Percentiles rank a stretch among this genome's conserved stretches.
Conservation (phyloP, 2,329 filamentous ascomycete genomes). For the Chaetomium strumarium region DNA sequence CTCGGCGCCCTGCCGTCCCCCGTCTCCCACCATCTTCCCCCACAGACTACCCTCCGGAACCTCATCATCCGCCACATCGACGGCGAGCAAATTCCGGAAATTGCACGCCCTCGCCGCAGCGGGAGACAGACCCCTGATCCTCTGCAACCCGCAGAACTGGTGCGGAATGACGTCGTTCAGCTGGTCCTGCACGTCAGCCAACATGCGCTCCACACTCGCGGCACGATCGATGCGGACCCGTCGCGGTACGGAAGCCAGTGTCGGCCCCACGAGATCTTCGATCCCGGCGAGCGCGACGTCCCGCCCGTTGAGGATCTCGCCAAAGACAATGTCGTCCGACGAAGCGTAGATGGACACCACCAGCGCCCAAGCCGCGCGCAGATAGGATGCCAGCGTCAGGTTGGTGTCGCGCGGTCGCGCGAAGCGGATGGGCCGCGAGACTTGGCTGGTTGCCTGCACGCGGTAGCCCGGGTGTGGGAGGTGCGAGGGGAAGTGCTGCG, state of each 20-base stretch:
- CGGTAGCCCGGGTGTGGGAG: constrained; percentile 19
- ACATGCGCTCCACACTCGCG: constrained; percentile 5
- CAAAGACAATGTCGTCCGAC: constrained; percentile 22
- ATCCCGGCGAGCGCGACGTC: constrained; percentile 19
- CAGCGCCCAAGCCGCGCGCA: constrained; percentile 23
- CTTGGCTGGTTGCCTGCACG: constrained; percentile 18
- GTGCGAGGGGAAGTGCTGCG: constrained; percentile 19
- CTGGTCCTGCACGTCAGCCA: constrained; percentile 15
- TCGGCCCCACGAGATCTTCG: constrained; percentile 22
- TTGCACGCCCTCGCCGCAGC: constrained; percentile 18
- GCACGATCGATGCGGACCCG: constrained; percentile 14
- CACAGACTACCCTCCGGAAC: constrained; percentile 16
- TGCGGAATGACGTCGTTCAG: constrained; percentile 19
- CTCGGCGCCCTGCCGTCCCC: constrained; percentile 19
- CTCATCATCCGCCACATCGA: constrained; percentile 17
- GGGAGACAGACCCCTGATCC: constrained; percentile 15
- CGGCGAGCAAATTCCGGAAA: constrained; percentile 22
- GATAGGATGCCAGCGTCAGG: constrained; percentile 13
- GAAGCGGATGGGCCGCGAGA: constrained; percentile 8
- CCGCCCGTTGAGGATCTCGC: constrained; percentile 23
- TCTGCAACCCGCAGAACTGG: constrained; percentile 22
- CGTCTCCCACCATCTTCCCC: constrained; percentile 18
- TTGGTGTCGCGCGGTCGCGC: constrained; percentile 5
- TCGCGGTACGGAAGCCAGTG: constrained; percentile 19
- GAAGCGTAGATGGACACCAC: constrained; percentile 17